phyloP scores from a whole-genome alignment of 2,329 filamentous ascomycete genomes.

The Lasiodiplodia gonubiensis region DNA sequence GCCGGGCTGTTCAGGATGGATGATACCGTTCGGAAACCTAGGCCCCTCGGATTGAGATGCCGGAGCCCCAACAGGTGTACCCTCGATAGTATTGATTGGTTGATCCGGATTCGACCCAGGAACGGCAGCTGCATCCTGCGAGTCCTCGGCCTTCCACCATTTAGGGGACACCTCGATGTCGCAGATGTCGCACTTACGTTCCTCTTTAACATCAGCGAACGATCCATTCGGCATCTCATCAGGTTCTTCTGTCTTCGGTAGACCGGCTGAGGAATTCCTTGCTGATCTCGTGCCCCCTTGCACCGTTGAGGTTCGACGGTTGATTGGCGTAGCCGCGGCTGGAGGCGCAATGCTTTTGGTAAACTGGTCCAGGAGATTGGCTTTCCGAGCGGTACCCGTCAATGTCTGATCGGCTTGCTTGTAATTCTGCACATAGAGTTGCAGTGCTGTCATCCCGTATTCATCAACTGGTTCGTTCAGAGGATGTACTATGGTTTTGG shows the following conservation, averaged over 20 bases:
- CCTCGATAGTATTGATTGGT: conserved; percentile 29
- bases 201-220: conserved; percentile 23
- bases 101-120: conserved; percentile 30
- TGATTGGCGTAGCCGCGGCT: conserved; percentile 36
- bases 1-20: conserved; percentile 34
- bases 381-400: conserved; percentile 92
- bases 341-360: conserved; percentile 60
- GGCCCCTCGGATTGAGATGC: conserved; percentile 24
- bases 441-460: conserved; percentile 76
- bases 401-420: conserved; percentile 92
- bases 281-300: conserved; percentile 44
- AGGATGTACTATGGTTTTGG: conserved; percentile 73
- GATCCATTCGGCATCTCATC: conserved; percentile 38
- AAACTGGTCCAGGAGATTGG: conserved; percentile 72
- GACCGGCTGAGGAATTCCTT: conserved; percentile 38
- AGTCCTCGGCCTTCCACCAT: conserved; percentile 50
- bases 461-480: conserved; percentile 79
- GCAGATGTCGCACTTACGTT: conserved; percentile 49
- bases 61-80: background rate
- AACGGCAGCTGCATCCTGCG: conserved; percentile 32
- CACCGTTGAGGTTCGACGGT: conserved; percentile 50
- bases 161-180: conserved; percentile 72
- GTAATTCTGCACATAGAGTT: conserved; percentile 85
- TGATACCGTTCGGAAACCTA: conserved; percentile 23
- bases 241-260: conserved; percentile 45